Evolutionary conservation across 2,329 filamentous ascomycete species (phyloP).

Genomic region (Sporothrix luriei): DNA sequence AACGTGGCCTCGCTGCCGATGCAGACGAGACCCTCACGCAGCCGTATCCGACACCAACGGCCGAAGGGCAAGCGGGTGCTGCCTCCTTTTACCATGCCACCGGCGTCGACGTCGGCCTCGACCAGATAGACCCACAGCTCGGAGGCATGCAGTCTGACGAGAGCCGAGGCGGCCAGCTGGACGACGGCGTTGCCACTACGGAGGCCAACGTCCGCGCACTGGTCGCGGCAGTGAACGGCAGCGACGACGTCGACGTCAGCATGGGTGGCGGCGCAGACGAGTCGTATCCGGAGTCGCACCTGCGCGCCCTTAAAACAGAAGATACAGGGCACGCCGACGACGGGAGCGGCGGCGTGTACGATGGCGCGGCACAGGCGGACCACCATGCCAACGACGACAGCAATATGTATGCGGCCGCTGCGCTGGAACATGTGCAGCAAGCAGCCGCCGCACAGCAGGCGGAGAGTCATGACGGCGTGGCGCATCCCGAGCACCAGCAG

Average conservation of each 20-base stretch:
- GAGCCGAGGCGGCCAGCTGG: conserved; percentile 1
- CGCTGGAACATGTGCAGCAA: conserved; percentile 30
- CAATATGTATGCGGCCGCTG: conserved; percentile 26
- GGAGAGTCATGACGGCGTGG: conserved; percentile 10
- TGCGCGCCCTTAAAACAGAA: conserved; percentile 35
- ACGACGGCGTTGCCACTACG: conserved; percentile 21
- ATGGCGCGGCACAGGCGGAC: conserved; percentile 9
- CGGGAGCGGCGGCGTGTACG: conserved; percentile 10
- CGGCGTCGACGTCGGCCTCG: conserved; percentile 31
- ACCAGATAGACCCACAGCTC: conserved; percentile 42
- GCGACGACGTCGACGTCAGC: not conserved
- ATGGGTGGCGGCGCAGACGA: conserved; percentile 16
- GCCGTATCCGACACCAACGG: conserved; percentile 52
- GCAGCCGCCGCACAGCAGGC: conserved; percentile 22
- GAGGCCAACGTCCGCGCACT: conserved; percentile 31
- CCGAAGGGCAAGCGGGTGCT: conserved; percentile 50
- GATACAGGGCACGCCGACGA: conserved; percentile 17
- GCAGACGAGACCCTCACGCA: conserved; percentile 45
- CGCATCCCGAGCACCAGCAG: conserved; percentile 42
- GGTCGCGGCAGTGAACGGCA: conserved; percentile 18
- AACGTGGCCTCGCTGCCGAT: conserved; percentile 42
- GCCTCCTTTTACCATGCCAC: conserved; percentile 47
- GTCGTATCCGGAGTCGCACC: conserved; percentile 36
- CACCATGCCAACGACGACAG: conserved; percentile 12
- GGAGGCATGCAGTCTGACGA: conserved; percentile 36